These are phyloP conservation scores for Cicer judaicum DNA, from an alignment of 306 rosid species.

Conservation along the genomic window DNA sequence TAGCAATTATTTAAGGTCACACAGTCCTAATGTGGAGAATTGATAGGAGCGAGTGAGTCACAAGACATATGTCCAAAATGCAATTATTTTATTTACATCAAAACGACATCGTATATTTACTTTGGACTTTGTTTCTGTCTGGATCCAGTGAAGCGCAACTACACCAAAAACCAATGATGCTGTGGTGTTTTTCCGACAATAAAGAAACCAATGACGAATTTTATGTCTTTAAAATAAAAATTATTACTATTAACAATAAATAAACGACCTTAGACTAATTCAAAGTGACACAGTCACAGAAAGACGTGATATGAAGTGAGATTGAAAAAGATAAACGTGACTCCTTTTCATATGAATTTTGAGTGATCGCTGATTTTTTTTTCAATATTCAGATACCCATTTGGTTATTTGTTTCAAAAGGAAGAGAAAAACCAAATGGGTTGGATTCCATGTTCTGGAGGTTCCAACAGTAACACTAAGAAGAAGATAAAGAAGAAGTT, in stretches of 20 bases:
- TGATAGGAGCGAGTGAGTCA: conserved; percentile 11
- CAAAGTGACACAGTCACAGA: conserved; percentile 10
- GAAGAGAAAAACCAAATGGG: conserved; percentile 54
- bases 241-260: neutral
- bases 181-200: conserved; percentile 32
- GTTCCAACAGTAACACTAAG: conserved; percentile 61
- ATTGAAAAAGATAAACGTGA: conserved; percentile 26
- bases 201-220: conserved; percentile 42
- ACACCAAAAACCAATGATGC: conserved; percentile 47
- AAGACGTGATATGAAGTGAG: conserved; percentile 2
- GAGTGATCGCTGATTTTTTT: conserved; percentile 23
- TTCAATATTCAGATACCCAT: neutral
- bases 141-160: conserved; percentile 43
- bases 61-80: conserved; percentile 1
- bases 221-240: conserved; percentile 17
- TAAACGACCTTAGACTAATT: conserved; percentile 16
- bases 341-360: conserved; percentile 39
- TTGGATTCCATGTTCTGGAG: conserved; percentile 92
- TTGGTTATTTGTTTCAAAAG: conserved; percentile 17
- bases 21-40: neutral
- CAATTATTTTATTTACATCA: neutral
- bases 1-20: neutral
- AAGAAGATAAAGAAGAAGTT: conserved; percentile 58
- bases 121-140: conserved; percentile 1
- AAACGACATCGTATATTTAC: conserved; percentile 48